phyloP scores from a whole-genome alignment of 2,329 filamentous ascomycete genomes.

The Cladophialophora bantiana region DNA sequence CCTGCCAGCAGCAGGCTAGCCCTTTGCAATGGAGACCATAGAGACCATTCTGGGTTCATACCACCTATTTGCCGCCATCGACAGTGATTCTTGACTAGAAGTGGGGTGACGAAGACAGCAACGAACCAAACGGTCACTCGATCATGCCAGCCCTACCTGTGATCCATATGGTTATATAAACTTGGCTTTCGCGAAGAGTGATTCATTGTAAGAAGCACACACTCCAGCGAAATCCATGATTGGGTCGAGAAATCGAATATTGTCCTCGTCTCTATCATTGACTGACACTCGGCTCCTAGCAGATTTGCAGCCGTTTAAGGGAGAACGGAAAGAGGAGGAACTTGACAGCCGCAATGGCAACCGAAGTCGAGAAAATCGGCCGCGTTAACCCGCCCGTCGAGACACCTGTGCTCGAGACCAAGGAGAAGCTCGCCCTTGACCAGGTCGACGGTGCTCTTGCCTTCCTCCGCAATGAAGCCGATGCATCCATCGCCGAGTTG shows the following conservation, averaged over 20 bases:
- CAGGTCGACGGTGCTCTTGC: constrained; percentile 21
- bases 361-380: constrained; percentile 16
- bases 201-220: no score
- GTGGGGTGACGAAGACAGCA: no score
- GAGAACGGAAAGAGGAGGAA: background rate
- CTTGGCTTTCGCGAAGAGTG: background rate
- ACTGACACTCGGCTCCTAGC: background rate
- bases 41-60: no score
- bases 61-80: no score
- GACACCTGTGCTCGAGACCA: constrained; percentile 1
- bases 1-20: background rate
- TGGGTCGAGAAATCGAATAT: no score
- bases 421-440: constrained; percentile 18
- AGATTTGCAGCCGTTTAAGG: background rate
- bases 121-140: no score
- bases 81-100: no score
- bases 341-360: constrained; percentile 6
- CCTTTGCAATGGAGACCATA: background rate
- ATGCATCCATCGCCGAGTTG: constrained; percentile 21
- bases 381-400: constrained; percentile 3
- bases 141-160: no score
- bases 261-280: background rate
- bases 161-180: background rate
- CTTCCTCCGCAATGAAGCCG: constrained; percentile 22
- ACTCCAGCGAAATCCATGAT: no score